A percentile compares a stretch with the other conserved stretches of the same genome.
Conservation (phyloP, 768 basidiomycete species). For the Tephrocybe sp. region DNA sequence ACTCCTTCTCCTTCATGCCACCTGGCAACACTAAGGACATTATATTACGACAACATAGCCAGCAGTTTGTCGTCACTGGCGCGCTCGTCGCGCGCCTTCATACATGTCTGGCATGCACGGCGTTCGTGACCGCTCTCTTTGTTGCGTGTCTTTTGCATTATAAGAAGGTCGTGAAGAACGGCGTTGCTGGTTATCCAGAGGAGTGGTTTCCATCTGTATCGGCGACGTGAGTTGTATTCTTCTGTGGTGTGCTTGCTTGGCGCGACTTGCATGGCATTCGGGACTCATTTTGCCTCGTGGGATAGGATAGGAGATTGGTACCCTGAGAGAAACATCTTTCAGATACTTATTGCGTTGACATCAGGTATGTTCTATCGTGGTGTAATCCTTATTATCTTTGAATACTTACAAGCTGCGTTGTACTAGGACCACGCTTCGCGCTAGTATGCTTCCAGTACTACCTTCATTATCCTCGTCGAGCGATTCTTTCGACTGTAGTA, state of each 20-base stretch:
- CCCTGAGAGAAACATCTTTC: slow-evolving; percentile 82
- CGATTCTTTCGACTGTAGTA: slow-evolving; percentile 49
- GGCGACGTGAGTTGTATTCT: slow-evolving; percentile 59
- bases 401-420: no score
- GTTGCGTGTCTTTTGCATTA: slow-evolving; percentile 75
- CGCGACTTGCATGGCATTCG: not conserved
- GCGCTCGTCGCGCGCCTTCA: slow-evolving; percentile 62
- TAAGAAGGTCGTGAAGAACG: slow-evolving; percentile 84
- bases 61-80: slow-evolving; percentile 39
- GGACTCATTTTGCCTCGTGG: not conserved
- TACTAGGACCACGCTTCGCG: slow-evolving; percentile 74
- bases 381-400: no score
- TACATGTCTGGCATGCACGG: slow-evolving; percentile 61
- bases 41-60: not conserved
- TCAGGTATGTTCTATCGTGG: slow-evolving; percentile 56
- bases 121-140: slow-evolving; percentile 64
- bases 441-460: slow-evolving; percentile 66
- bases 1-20: slow-evolving; percentile 3
- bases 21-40: slow-evolving; percentile 1
- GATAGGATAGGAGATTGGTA: slow-evolving; percentile 88
- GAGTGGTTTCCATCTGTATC: slow-evolving; percentile 94
- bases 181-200: slow-evolving; percentile 76
- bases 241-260: not conserved
- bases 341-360: slow-evolving; percentile 84
- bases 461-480: slow-evolving; percentile 43